Base-by-base conservation (phyloP, 768 basidiomycete species). In the Chalciporus pseudorubinellus region DNA sequence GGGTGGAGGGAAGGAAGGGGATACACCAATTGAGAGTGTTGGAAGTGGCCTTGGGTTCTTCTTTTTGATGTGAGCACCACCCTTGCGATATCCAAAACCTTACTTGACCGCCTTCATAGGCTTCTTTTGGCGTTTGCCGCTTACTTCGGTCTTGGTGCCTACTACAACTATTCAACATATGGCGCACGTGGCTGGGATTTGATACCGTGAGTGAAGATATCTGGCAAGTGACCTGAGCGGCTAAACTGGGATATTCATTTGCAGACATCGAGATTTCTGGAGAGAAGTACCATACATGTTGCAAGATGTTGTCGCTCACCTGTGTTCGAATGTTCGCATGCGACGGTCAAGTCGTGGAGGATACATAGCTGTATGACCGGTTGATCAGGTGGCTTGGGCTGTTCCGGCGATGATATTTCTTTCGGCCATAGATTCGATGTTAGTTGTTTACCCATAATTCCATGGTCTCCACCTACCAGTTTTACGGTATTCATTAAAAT, bases 251-350 rank as follows among this genome's bases (percentile, higher is more conserved):
- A 26, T 26, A 26, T 26, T 43, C 38, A 13, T 7, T 14, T 24
- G 13, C 56, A 92, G 89, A 52, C 90, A 93, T 69, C 87, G 90
- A 44, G 89, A 92, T 64, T 93, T 93, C 69, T 92, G 90, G 90
- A 74, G 83, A 66, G 91, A 93, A 69, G 88, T 92, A 3, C 91
- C 91, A 4, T 91, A 89, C 58, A 87, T 93, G 82, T 66, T 91
- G 40, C 77, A 78, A 39, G 91, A 92, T 59, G 85, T 93, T 20
- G 65, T 86, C 46, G 80, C 84, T 19, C 89, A 92, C 69, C 69
- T 92, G 34, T 91, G 88, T 68, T 83, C 87, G 14, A 78, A 78
- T 39, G 79, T 88, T 36, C 83, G 85, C 44, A 83, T 85, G 57
- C 79, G 83, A 59, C 81, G 81, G 33, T 72, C 84, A 14, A 79